Evolutionary conservation across 805 yeast genomes (phyloP), one percentile per base, ranked within the genome.

Genomic region (Cyberlindnera maritima): DNA sequence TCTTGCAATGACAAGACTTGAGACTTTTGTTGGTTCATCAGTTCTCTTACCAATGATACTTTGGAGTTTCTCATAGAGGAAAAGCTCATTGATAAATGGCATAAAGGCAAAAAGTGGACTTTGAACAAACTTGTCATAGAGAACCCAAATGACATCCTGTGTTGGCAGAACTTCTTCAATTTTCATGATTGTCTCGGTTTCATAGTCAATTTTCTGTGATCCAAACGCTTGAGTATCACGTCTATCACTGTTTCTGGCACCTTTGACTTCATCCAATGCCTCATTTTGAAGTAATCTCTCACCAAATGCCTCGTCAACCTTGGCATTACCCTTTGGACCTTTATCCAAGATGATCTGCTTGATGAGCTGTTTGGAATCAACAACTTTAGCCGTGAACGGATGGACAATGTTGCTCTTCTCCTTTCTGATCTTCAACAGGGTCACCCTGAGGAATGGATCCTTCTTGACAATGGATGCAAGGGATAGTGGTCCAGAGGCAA

Each of bases 181-280:
- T 17, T 45, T 50, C 36, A 36, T 18, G 11, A 60, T 50, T 0
- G 62, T 56, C 25, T 57, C 58, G 1, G 46, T 29, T 36, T 59
- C 63, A 35, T 48, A 55, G 36, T 51, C 55, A 7, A 31, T 35
- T 14, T 45, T 25, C 13, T 44, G 32, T 10, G 44, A 8, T 17
- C 46, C 50, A 18, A 53, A 48, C 1, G 47, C 36, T 26, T 55
- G 57, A 1, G 57, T 49, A 11, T 52, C 56, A 4, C 36, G 39
- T 18, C 52, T 23, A 9, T 46, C 49, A 9, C 25, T 21, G 8
- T 31, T 43, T 8, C 28, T 21, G 2, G 23, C 44, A 13, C 46
- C 41, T 15, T 52, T 54, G 35, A 72, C 57, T 44, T 71, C 77
- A 18, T 62, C 67, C 4, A 67, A 41, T 2, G 74, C 73, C 45